Evolutionary conservation across 2,329 filamentous ascomycete species (phyloP), one percentile per base, ranked within the genome.

Genomic region (Exophiala aquamarina): DNA sequence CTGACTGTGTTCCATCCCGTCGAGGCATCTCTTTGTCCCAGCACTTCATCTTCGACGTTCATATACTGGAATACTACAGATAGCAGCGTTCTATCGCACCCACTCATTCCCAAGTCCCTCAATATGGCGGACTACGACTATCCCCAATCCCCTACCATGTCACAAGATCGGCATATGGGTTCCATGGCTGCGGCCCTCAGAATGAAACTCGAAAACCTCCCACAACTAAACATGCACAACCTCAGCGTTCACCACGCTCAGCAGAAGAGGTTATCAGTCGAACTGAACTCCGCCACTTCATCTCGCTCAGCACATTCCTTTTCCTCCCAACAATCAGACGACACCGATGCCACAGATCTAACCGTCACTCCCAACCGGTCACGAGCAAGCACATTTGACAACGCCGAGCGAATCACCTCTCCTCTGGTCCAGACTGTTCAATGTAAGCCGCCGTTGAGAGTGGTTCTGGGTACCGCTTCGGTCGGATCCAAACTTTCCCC

Each of bases 391-490:
- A 59, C 57, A 14, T 55, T 57, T 37, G 49, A 57, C 38, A 52
- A 50, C 19, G 46, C 49, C 13, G 54, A 57, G 14, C 20, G 28
- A 26, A 46, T 55, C 15, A 38, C 49, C 18, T 49, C 49, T 6
- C 49, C 52, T 35, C 21, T 52, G 11, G 36, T 49, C 4, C 45
- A 46, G 26, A 45, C 54, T 18, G 46, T 45, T 8, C 49, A 50
- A 14, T 58, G 55, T 44, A 60, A 59, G 33, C 57, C 57, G 2
- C 55, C 58, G 9, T 32, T 61, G 26, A 32, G 55, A 43, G 56
- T 61, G 1, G 53, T 61, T n/a, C 56, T 63, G 3, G 60, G 60
- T 6, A 60, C 59, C 10, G 59, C 59, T 6, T 59, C 60, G 15
- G 55, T 63, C 17, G 60, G 60, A 17, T 59, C 59, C 7, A 33